These are phyloP conservation scores for Xylaria scruposa DNA, from an alignment of 495 filamentous ascomycete genomes.

Conservation along the genomic window DNA sequence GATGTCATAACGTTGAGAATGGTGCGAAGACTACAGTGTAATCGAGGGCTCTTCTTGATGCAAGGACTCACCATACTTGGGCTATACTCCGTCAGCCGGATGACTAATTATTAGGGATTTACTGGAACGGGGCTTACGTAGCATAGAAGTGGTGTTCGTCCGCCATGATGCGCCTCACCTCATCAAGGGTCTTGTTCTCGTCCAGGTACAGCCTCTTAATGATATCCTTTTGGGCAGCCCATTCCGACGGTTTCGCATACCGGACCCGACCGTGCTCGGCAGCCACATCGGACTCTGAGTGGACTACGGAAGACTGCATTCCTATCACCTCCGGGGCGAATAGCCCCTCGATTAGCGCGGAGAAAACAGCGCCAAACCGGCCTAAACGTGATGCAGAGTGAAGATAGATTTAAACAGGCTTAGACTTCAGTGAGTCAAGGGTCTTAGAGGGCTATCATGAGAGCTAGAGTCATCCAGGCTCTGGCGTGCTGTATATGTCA, in stretches of 20 bases:
- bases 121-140: constrained; percentile 28
- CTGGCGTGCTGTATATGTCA: constrained; percentile 17
- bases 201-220: constrained; percentile 45
- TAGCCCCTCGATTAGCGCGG: constrained; percentile 9
- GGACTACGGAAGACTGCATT: constrained; percentile 24
- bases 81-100: constrained; percentile 21
- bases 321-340: constrained; percentile 16
- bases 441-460: background rate
- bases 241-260: constrained; percentile 34
- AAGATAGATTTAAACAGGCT: background rate
- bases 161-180: constrained; percentile 47
- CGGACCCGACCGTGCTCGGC: constrained; percentile 24
- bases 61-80: constrained; percentile 30
- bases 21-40: constrained; percentile 17
- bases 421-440: background rate
- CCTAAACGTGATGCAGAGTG: background rate
- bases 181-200: constrained; percentile 46
- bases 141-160: constrained; percentile 41
- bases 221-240: constrained; percentile 43
- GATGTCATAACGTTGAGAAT: constrained; percentile 15
- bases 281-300: constrained; percentile 11
- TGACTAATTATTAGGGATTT: constrained; percentile 14
- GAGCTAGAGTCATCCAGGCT: constrained; percentile 7
- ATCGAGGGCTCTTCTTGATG: constrained; percentile 7
- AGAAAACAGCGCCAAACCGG: constrained; percentile 2